These are phyloP conservation scores for Wickerhamomyces mucosus DNA, from an alignment of 805 yeast genomes.

Conservation along the genomic window DNA sequence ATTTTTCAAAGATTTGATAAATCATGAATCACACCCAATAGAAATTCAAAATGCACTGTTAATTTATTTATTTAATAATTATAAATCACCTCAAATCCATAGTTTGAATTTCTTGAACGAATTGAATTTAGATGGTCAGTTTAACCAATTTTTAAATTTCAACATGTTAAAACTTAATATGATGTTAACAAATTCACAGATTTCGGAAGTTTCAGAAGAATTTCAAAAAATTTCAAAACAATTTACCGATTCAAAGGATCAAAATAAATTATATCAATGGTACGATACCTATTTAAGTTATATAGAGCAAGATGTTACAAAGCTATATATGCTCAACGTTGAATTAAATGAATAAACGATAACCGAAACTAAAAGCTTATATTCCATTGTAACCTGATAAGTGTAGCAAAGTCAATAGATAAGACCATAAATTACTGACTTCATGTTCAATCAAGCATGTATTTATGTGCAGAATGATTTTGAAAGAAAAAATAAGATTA, in stretches of 20 bases:
- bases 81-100: neutral
- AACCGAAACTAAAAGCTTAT: no score
- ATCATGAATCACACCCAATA: neutral
- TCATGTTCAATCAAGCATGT: no score
- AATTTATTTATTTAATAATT: slow-evolving; percentile 1
- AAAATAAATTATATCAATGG: slow-evolving; percentile 5
- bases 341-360: no score
- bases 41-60: neutral
- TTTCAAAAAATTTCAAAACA: slow-evolving; percentile 13
- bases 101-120: neutral
- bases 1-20: slow-evolving; percentile 3
- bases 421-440: no score
- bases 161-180: neutral
- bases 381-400: no score
- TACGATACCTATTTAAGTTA: neutral
- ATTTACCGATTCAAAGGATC: slow-evolving; percentile 19
- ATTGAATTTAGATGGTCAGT: slow-evolving; percentile 1
- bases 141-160: neutral
- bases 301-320: neutral
- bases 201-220: neutral
- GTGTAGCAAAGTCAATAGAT: no score
- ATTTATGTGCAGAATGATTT: no score
- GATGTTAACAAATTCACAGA: neutral
- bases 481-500: no score
- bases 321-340: no score